Evolutionary conservation across 2,329 filamentous ascomycete genomes (phyloP), one percentile per base, ranked within the genome.

Genomic region (Arthrobotrys entomopaga): DNA sequence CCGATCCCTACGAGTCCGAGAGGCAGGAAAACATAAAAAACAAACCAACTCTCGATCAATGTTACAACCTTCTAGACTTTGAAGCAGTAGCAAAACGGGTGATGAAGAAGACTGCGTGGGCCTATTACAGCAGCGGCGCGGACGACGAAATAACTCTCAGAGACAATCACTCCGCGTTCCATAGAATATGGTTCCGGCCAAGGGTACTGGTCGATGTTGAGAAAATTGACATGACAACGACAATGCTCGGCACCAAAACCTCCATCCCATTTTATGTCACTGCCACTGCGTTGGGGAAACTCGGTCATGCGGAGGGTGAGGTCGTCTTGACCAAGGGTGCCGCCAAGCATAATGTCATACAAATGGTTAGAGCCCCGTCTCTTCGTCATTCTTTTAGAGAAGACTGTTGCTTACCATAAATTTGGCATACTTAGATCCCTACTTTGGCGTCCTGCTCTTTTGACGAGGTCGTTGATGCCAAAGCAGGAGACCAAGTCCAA

Each of bases 51-150:
- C 84, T 97, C 73, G 89, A 91, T 77, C 91, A 96, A 81, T 97
- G 93, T 84, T 97, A 93, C 82, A 97, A 97, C 81, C 83, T 97
- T 74, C 87, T 95, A 83, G 95, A 99, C 83, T 99, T 99, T 81
- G 95, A 99, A 85, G 89, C 92, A 2, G 94, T 98, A 40, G 95
- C 95, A 3, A 89, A 90, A 79, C 85, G 88, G 43, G 88, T 96
- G 66, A 97, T 98, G 94, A 97, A 96, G 87, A 96, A 91, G 84
- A 90, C 90, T 0, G 94, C 94, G 0, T 99, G 95, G 95, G 95
- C 91, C 24, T 99, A 99, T 84, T 99, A 99, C 82, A 97, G 92
- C 0, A 78, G 77, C 22, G 78, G 78, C 10, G 78, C 78, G 2
- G 77, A 79, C 49, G 78, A 79, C 58, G 78, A 79, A 61, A 78